Evolutionary conservation across 176 grass and related monocot species (phyloP).

Genomic region (Raddia guianensis): DNA sequence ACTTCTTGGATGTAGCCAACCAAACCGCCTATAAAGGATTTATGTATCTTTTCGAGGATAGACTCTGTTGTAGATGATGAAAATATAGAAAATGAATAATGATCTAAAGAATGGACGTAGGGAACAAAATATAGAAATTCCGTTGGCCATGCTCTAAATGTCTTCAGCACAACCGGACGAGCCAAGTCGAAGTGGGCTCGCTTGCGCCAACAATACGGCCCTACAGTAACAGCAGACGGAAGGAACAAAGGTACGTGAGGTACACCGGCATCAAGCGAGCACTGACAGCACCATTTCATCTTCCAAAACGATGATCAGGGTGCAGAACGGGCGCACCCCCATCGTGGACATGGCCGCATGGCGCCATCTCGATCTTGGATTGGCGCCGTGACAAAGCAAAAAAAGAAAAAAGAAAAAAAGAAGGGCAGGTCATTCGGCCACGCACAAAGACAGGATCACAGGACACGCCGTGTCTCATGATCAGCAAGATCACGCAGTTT

Average conservation of each 20-base stretch:
- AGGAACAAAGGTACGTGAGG: constrained; percentile 4
- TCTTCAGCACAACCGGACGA: background rate
- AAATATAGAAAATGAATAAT: no score
- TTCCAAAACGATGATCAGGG: constrained; percentile 12
- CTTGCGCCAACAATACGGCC: constrained; percentile 1
- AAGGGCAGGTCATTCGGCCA: constrained; percentile 16
- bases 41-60: no score
- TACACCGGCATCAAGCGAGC: background rate
- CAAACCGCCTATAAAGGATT: no score
- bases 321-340: background rate
- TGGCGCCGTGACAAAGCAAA: background rate
- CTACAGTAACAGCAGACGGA: constrained; percentile 30
- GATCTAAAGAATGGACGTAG: no score
- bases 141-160: no score
- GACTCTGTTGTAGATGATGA: no score
- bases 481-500: background rate
- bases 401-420: background rate
- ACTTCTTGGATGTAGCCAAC: no score
- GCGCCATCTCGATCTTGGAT: background rate
- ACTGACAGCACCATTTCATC: constrained; percentile 5
- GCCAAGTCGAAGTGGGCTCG: no score
- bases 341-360: background rate
- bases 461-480: background rate
- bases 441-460: constrained; percentile 17
- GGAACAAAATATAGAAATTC: no score